Percentiles rank a stretch among this genome's conserved stretches.
phyloP scores from a whole-genome alignment of 2,329 filamentous ascomycete species.

The Neofusicoccum kwambonambiense region DNA sequence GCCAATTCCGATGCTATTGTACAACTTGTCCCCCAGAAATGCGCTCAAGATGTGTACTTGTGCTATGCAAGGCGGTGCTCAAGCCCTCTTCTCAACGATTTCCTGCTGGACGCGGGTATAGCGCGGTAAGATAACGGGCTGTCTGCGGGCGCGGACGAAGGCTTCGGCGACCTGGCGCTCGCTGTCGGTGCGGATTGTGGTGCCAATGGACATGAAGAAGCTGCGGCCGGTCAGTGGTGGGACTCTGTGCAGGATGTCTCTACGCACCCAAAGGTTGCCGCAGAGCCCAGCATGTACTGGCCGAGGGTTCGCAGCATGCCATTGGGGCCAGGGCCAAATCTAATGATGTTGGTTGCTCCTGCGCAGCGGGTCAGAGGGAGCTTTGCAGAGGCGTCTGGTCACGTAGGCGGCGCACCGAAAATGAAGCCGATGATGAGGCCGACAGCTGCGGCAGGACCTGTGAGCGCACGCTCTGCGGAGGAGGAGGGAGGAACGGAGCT shows the following conservation, averaged over 20 bases:
- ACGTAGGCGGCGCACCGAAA: constrained; percentile 63
- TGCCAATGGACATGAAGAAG: constrained; percentile 99
- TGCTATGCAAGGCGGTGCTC: background rate
- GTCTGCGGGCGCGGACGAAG: constrained; percentile 68
- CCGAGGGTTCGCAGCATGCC: constrained; percentile 92
- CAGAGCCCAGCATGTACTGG: constrained; percentile 95
- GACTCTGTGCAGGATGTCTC: background rate
- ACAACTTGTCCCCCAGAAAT: background rate
- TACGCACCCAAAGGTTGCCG: constrained; percentile 82
- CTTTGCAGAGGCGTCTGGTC: background rate
- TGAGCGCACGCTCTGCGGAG: constrained; percentile 24
- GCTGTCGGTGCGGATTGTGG: constrained; percentile 89
- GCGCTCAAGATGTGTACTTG: background rate
- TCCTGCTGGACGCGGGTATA: constrained; percentile 16
- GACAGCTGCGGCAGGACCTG: constrained; percentile 62
- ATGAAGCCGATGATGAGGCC: constrained; percentile 97
- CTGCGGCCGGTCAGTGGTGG: constrained; percentile 36
- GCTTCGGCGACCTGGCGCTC: constrained; percentile 72
- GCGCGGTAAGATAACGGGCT: constrained; percentile 64
- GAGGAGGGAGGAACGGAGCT: background rate
- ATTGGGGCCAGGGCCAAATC: constrained; percentile 89
- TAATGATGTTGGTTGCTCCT: constrained; percentile 93
- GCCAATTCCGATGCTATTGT: background rate
- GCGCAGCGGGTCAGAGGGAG: constrained; percentile 17
- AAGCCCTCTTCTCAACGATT: background rate